Base-by-base conservation (phyloP, 1,139 yeast genomes). In the Sugiyamaella sp. region DNA sequence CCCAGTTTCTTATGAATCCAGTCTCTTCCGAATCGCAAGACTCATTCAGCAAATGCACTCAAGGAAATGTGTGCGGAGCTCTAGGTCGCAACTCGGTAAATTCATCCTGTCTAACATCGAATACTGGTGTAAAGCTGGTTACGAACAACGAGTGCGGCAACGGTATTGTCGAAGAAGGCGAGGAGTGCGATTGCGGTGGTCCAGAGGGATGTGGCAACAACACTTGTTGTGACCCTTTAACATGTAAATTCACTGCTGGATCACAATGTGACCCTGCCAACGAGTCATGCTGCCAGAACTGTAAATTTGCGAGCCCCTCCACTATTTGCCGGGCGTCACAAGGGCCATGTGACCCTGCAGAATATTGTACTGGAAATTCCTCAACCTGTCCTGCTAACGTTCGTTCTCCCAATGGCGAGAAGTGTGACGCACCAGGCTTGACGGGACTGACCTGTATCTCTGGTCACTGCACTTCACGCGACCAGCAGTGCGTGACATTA, bases 181-280 rank as follows among this genome's bases (percentile, higher is more conserved):
- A 72, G 52, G 75, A 72, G 22, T 72, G 75, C 54, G 75, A 72
- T 53, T 72, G 76, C 57, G 76, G 76, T 14, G 74, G 74, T 9
- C 65, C 44, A 12, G 67, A 63, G n/a, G 73, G 72, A 3, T 72
- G 75, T 53, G 63, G 60, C 16, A 61, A 53, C 39, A 65, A 70
- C 52, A 29, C 62, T 5, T 73, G 77, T 60, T 73, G 74, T 49
- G 73, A 73, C 51, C 70, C 74, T 6, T 60, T 52, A 20, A 71
- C 76, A 1, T 71, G 75, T 60, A 67, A 63, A 57, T 71, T 71
- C 56, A 66, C 60, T 3, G 12, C 53, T 2, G 70, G 70, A 3
- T 66, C 75, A 2, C 65, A 63, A n/a, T 72, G 76, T 55, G 76
- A 72, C 52, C 73, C 68, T 51, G 25, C 67, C 19, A 70, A 68